Base-by-base conservation (phyloP, 2,329 filamentous ascomycete species). In the Beauveria sp. region DNA sequence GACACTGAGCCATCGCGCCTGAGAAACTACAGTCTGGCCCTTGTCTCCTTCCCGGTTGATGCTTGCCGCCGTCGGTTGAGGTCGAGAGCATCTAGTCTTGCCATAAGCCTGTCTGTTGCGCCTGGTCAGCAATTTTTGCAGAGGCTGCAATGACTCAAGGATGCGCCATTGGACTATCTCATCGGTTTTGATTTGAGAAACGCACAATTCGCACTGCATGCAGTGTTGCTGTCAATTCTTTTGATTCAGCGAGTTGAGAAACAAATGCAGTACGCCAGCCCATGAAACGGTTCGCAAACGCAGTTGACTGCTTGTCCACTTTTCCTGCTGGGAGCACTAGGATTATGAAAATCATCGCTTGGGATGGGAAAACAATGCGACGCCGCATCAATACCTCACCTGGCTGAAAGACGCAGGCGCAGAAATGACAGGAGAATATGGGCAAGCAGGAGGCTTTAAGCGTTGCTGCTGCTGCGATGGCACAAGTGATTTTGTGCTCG, bases 111-210 rank as follows among this genome's bases (percentile, higher is more conserved):
- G 57, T 55, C 51, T 64, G 61, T 66, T 22, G 61, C 69, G 80
- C 80, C 80, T 83, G 80, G 79, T 80, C 82, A 83, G 81, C 81
- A 76, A 69, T 63, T n/a, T 51, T 52, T 52, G 5, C 42, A 55
- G 57, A 52, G 49, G 46, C 46, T 45, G 50, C 62, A 54, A 55
- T 34, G 62, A 63, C 55, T 22, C 3, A 62, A 38, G 5, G 55
- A 59, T 59, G 61, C 49, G 61, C 61, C 61, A 58, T n/a, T 42
- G 10, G 45, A 57, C 38, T 46, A 20, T 61, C 57, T 63, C 57
- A 60, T 63, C 52, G 62, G 46, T 55, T 42, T 40, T 60, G 54
- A 42, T 54, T 8, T 22, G 62, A 64, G 62, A 65, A 62, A 65
- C 51, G 54, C 59, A 50, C 60, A 50, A 24, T 52, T 48, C 20